Evolutionary conservation across 306 rosid species (phyloP), one percentile per base, ranked within the genome.

Genomic region (Styphnolobium japonicum): DNA sequence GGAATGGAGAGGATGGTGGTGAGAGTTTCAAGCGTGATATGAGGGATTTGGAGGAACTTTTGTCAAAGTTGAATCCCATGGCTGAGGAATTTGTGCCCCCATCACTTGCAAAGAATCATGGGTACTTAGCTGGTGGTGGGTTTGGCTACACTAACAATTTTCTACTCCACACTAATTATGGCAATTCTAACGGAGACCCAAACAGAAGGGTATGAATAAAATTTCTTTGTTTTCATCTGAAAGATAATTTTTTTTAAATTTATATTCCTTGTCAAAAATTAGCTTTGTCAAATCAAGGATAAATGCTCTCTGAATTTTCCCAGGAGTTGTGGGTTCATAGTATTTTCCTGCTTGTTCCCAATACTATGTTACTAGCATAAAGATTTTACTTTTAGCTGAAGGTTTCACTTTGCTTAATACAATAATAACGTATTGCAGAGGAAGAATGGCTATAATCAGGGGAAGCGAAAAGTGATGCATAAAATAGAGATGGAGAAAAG

Each of bases 11-110:
- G 3, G 85, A 84, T 40, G 91, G 85, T 15, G 91, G 78, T 27
- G 93, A 89, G 37, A 89, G 71, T 76, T 92, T 81, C 79, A 92
- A 92, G 55, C 84, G 87, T 53, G 97, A 93, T 25, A 95, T 95
- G 93, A 95, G 96, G 84, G 98, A 95, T 89, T 93, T 95, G 96
- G 98, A 83, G 36, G 97, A 93, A 45, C 78, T 95, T 52, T 76
- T 95, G 77, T 95, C 99, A 3, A 95, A 95, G 89, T 56, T 95
- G 88, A 95, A 95, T 78, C 99, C 99, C 62, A 87, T 95, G 99
- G 99, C 99, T 42, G 90, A 95, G 88, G 99, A 95, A 52, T 95
- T 93, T 84, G 95, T 95, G 55, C 99, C 99, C 46, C 96, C 96
- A 0, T 93, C 98, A 0, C 92, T 90, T 2, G 77, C 89, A 11